A percentile compares a stretch with the other conserved stretches of the same genome.
phyloP scores from a whole-genome alignment of 306 rosid genomes.

The Castanopsis chinensis region DNA sequence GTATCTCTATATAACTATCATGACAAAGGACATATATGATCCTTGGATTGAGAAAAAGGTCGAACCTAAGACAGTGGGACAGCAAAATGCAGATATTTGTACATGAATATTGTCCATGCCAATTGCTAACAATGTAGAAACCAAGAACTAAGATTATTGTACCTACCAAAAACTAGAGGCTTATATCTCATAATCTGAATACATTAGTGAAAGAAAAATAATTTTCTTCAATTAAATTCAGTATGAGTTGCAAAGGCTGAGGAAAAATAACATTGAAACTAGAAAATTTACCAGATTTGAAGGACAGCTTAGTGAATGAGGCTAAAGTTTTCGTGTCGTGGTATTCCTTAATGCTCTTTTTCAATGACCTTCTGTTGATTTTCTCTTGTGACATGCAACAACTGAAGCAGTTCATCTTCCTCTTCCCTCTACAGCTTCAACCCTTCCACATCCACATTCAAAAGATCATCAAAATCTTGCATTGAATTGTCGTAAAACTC shows the following conservation, averaged over 20 bases:
- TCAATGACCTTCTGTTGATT: conserved; percentile 38
- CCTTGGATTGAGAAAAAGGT: neutral
- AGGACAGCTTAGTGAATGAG: conserved; percentile 61
- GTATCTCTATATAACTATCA: too few species aligned
- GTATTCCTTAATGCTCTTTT: conserved; percentile 56
- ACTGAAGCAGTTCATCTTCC: conserved; percentile 71
- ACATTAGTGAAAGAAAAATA: too few species aligned
- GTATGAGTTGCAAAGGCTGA: neutral
- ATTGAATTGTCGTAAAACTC: conserved; percentile 16
- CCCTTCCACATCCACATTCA: conserved; percentile 27
- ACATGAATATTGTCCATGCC: neutral
- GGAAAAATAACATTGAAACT: conserved; percentile 12
- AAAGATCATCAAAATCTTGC: conserved; percentile 21
- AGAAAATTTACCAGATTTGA: conserved; percentile 53
- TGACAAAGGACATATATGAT: too few species aligned
- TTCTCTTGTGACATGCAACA: conserved; percentile 60
- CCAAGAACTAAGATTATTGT: neutral
- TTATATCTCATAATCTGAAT: neutral
- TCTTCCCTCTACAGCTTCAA: conserved; percentile 23
- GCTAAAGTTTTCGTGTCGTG: conserved; percentile 51
- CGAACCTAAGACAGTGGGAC: neutral
- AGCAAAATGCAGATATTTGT: conserved; percentile 1
- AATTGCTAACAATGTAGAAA: neutral
- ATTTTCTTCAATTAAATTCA: neutral
- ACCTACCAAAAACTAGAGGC: neutral